Evolutionary conservation across 345 rosid genomes (phyloP), one percentile per base, ranked within the genome.

Genomic region (Pistacia integerrima): DNA sequence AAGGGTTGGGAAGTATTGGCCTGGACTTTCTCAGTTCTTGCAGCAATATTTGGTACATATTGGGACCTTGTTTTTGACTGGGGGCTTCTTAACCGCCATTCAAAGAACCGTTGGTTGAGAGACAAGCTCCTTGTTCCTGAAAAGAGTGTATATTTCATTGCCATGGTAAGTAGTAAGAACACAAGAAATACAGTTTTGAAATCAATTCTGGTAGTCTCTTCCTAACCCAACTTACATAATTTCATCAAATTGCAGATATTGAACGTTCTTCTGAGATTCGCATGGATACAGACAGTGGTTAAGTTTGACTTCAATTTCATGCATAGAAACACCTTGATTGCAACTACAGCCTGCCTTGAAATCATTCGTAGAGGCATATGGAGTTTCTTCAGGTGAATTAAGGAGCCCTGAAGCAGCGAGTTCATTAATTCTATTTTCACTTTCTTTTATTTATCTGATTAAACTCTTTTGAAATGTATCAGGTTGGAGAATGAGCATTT

Each of bases 401-500:
- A 8, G 2, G 4, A 60, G 1, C 54, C 54, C 11, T 5, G 73
- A 20, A 22, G 10, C 11, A 25, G 48, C 11, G 60, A 2, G 44
- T 8, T 17, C 4, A 54, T 59, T 51, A 14, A 22, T 33, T 41
- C 38, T 77, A 46, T 58, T n/a, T 61, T 30, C 17, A 38, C 4
- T 38, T 38, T 6, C 13, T 14, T 35, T 6, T 60, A 56, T 3
- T n/a, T 59, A 46, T 25, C 63, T 52, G 8, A 0, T 38, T 38
- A 17, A 46, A 22, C 5, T 2, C 3, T 49, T 8, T 28, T 35
- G 4, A 52, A 30, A 58, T 22, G 4, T 0, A 71, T 57, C 81
- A 92, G 94, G 77, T 69, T 90, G 81, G 94, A 90, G 70, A 92
- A 92, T n/a, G 97, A 90, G 77, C 94, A 91, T 73, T 78, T 90